These are phyloP conservation scores for Hyaloscypha hepaticicola DNA, from an alignment of 495 filamentous ascomycete genomes.

Conservation along the genomic window DNA sequence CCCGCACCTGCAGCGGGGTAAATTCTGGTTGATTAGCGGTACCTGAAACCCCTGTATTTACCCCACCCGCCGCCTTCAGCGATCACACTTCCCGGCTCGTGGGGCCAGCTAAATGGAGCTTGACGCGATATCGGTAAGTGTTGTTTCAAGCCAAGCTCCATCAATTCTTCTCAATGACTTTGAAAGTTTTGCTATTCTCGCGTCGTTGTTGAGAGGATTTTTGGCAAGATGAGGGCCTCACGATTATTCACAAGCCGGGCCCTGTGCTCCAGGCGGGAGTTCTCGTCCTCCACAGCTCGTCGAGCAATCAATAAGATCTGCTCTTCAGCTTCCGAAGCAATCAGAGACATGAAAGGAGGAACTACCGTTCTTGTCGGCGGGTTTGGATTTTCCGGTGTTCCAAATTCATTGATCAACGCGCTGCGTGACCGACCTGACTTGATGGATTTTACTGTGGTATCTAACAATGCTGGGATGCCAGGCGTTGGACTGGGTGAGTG, in stretches of 20 bases:
- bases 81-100: not conserved
- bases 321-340: conserved; percentile 20
- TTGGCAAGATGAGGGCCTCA: not conserved
- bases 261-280: conserved; percentile 6
- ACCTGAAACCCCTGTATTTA: not conserved
- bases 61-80: not conserved
- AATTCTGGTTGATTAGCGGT: not conserved
- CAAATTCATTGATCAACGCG: conserved; percentile 20
- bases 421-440: conserved; percentile 17
- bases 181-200: too few relatives aligned
- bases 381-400: conserved; percentile 24
- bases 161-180: too few relatives aligned
- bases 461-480: conserved; percentile 25
- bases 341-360: conserved; percentile 24
- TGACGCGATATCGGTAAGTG: not conserved
- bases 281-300: conserved; percentile 16
- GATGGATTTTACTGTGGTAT: conserved; percentile 26
- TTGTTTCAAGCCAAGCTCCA: not conserved
- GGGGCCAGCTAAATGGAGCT: not conserved
- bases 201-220: not conserved
- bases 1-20: not conserved
- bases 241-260: not conserved
- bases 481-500: conserved; percentile 24
- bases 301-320: conserved; percentile 26
- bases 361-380: conserved; percentile 18